Evolutionary conservation across 73 alveolate genomes (phyloP).

Genomic region (Effrenium voratum): DNA sequence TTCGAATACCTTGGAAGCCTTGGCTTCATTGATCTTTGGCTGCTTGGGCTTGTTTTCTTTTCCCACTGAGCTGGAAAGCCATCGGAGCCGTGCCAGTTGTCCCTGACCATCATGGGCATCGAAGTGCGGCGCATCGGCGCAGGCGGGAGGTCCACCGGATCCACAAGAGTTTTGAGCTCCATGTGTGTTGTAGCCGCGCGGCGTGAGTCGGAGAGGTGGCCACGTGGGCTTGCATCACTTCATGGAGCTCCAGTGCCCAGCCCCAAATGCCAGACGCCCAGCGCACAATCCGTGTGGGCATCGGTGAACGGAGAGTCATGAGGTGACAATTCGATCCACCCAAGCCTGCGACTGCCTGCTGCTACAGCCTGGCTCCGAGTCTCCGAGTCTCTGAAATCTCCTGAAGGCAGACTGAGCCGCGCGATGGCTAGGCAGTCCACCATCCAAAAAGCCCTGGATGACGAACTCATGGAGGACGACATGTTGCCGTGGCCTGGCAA

Average conservation of each 20-base stretch:
- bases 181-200: background rate
- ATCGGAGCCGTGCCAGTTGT: constrained; percentile 26
- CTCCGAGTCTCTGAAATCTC: background rate
- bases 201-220: constrained; percentile 27
- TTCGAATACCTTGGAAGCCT: background rate
- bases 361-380: constrained; percentile 9
- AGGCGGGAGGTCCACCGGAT: constrained; percentile 12
- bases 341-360: constrained; percentile 83
- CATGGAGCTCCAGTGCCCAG: constrained; percentile 80
- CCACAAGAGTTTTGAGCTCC: background rate
- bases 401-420: background rate
- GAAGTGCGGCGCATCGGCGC: constrained; percentile 92
- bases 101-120: constrained; percentile 83
- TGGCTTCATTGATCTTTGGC: background rate
- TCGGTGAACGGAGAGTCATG: background rate
- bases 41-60: background rate
- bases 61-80: background rate
- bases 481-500: constrained; percentile 55
- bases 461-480: constrained; percentile 90
- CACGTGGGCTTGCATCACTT: constrained; percentile 79
- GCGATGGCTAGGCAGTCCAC: constrained; percentile 55
- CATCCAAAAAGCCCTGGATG: constrained; percentile 71
- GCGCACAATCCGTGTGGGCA: background rate
- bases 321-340: constrained; percentile 86
- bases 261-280: constrained; percentile 28